Base-by-base conservation (phyloP, 805 yeast species). In the Nakazawaea ambrosiae region DNA sequence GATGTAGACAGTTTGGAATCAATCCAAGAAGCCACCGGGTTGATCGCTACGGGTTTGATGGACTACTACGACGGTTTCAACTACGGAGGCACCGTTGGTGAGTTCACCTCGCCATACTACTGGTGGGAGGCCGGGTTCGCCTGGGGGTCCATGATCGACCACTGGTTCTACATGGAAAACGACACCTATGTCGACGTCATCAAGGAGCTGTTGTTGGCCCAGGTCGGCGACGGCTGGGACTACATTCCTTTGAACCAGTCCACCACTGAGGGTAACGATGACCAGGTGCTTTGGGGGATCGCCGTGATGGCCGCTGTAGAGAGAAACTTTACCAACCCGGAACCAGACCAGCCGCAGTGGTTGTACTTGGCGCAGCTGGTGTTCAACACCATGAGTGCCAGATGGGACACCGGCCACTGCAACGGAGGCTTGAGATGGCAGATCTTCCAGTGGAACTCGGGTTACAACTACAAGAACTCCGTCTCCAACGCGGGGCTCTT, bases 121-220 rank as follows among this genome's bases (percentile, higher is more conserved):
- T 84, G 94, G 94, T 84, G 94, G 94, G 84, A 82, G 60, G 88
- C 92, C 22, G 95, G 95, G 48, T 92, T 84, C 40, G 87, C 82
- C 1, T 69, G 70, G 65, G 81, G 81, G 8, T 65, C 73, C 24
- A 55, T 84, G 63, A 54, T 90, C 27, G 95, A 87, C 57, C 83
- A 78, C 53, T 72, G 84, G 66, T 76, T 61, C 48, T 72, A 75
- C 49, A 81, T 90, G 57, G 66, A 76, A 33, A 80, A 89, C 58
- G 70, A 69, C 44, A 73, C 88, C 1, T 82, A 69, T 49, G 76
- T 73, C 38, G 63, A 65, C 2, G 39, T 73, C 14, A 64, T 87
- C 41, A 71, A 71, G 49, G 63, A 68, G 10, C 87, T 92, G 12
- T 51, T 86, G 48, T 56, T 70, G 39, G 72, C 69, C 50, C 96